Percentiles rank a stretch among this genome's conserved stretches.
phyloP scores from a whole-genome alignment of 1,284 basidiomycete species.

The Volvariella volvacea region DNA sequence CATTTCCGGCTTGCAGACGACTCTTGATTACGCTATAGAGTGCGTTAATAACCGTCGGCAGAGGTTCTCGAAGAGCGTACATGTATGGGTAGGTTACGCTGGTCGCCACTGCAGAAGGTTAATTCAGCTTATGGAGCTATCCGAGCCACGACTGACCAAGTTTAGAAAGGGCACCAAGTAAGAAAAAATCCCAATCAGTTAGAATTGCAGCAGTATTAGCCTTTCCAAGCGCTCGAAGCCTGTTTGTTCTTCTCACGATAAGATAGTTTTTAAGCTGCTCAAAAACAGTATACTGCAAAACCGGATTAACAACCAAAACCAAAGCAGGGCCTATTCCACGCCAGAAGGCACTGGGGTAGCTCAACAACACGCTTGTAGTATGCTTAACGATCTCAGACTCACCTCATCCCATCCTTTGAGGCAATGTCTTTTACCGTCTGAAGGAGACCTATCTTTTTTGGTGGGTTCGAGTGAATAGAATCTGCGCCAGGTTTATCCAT shows the following conservation, averaged over 20 bases:
- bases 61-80: conserved; percentile 29
- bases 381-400: no score
- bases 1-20: conserved; percentile 72
- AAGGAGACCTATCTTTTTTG: conserved; percentile 57
- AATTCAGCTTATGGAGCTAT: conserved; percentile 3
- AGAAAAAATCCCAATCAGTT: conserved; percentile 83
- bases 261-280: conserved; percentile 80
- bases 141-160: conserved; percentile 44
- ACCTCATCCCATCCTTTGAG: conserved; percentile 66
- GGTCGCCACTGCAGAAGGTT: conserved; percentile 53
- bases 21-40: conserved; percentile 70
- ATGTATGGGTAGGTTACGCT: conserved; percentile 75
- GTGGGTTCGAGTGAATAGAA: conserved; percentile 4
- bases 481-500: conserved; percentile 22
- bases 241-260: conserved; percentile 51
- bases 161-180: conserved; percentile 85
- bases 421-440: conserved; percentile 73
- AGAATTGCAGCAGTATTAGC: conserved; percentile 44
- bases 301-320: conserved; percentile 91
- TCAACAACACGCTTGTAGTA: no score
- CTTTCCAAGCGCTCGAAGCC: conserved; percentile 39
- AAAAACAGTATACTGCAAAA: conserved; percentile 85
- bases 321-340: conserved; percentile 94
- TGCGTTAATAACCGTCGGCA: conserved; percentile 1
- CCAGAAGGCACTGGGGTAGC: conserved; percentile 66